Conservation (phyloP, 2,329 filamentous ascomycete genomes). For the Hirsutella thompsonii region DNA sequence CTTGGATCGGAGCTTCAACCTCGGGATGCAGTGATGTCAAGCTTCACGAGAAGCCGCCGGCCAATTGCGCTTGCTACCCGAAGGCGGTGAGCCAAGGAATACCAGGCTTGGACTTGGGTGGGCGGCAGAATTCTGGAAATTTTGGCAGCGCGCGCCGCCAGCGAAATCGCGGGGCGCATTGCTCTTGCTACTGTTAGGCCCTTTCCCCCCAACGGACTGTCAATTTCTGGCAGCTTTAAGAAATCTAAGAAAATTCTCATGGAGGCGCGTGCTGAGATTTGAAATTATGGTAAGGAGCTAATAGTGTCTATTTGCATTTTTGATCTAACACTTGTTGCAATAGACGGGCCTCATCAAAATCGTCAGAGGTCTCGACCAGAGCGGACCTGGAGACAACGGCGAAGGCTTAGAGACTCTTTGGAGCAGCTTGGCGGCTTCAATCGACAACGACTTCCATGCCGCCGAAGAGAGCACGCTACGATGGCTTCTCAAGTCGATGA, state of each 20-base stretch:
- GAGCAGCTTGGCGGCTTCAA: conserved; percentile 30
- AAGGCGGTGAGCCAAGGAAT: conserved; percentile 27
- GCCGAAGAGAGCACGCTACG: conserved; percentile 45
- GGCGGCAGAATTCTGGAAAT: conserved; percentile 33
- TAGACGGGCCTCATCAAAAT: conserved; percentile 35
- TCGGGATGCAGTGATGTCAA: conserved; percentile 19
- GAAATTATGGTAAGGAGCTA: not conserved
- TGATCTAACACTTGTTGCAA: not conserved
- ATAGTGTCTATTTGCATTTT: not conserved
- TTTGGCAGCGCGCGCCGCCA: conserved; percentile 16
- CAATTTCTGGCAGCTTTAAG: too few relatives aligned
- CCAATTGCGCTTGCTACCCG: conserved; percentile 18
- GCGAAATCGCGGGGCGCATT: not conserved
- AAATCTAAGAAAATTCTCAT: too few relatives aligned
- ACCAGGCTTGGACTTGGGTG: conserved; percentile 11
- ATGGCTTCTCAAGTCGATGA: conserved; percentile 52
- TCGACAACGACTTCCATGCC: conserved; percentile 31
- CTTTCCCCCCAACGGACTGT: too few relatives aligned
- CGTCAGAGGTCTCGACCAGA: conserved; percentile 42
- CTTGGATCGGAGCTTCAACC: conserved; percentile 14
- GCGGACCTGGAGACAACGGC: conserved; percentile 26
- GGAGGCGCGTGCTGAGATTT: too few relatives aligned
- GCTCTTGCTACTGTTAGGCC: too few relatives aligned
- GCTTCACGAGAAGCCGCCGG: conserved; percentile 23
- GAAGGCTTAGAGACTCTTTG: conserved; percentile 37